Conservation (phyloP, 2,329 filamentous ascomycete species). For the Endothia cerciana region DNA sequence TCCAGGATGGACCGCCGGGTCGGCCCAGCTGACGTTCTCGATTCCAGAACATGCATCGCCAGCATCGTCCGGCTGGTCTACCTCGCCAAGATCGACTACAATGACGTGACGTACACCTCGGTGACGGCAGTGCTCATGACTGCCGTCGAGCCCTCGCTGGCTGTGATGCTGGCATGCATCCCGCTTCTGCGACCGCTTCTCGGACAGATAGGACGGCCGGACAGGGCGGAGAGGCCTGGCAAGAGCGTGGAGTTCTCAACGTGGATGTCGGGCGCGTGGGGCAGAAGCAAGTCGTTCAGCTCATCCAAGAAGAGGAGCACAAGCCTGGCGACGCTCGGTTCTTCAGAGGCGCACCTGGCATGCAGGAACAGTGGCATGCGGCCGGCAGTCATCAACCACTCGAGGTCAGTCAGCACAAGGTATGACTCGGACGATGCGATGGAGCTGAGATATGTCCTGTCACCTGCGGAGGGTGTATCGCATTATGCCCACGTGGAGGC, state of each 20-base stretch:
- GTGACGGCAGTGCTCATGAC: slow-evolving; percentile 42
- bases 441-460: slow-evolving; percentile 17
- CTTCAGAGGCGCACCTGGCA: background rate
- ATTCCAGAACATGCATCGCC: slow-evolving; percentile 40
- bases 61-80: slow-evolving; percentile 41
- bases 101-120: slow-evolving; percentile 41
- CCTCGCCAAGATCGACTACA: slow-evolving; percentile 40
- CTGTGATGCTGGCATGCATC: slow-evolving; percentile 44
- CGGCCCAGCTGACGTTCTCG: background rate
- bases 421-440: slow-evolving; percentile 17
- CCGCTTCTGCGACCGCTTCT: slow-evolving; percentile 45
- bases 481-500: slow-evolving; percentile 15
- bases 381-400: slow-evolving; percentile 6
- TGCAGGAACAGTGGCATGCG: background rate
- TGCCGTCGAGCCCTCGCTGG: slow-evolving; percentile 44
- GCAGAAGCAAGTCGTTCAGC: slow-evolving; percentile 12
- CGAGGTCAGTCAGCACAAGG: background rate
- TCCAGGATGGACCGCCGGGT: too few relatives aligned
- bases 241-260: slow-evolving; percentile 13
- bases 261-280: slow-evolving; percentile 14
- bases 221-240: background rate
- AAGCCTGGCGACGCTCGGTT: slow-evolving; percentile 7
- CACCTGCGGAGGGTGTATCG: slow-evolving; percentile 14
- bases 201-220: background rate
- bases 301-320: slow-evolving; percentile 10